Conservation (phyloP, 257 asterid species). For the Voacanga thouarsii region DNA sequence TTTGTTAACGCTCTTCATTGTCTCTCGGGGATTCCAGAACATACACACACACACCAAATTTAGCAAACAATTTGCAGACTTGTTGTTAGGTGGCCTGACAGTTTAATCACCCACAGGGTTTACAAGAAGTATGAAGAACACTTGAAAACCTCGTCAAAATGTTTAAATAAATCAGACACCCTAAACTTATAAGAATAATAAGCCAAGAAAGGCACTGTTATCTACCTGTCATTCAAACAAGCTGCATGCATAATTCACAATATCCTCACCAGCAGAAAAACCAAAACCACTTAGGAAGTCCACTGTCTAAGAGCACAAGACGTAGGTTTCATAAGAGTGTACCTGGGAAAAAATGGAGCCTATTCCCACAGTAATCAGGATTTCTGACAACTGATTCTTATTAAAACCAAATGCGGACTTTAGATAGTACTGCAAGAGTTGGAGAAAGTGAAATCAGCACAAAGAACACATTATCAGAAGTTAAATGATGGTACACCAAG, state of each 20-base stretch:
- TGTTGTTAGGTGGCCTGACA: background rate
- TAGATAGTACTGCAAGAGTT: conserved; percentile 70
- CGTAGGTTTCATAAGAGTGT: conserved; percentile 9
- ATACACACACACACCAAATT: background rate
- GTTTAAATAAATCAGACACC: background rate
- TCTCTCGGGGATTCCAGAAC: background rate
- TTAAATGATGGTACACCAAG: background rate
- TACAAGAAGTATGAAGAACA: background rate
- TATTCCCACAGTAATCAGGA: conserved; percentile 77
- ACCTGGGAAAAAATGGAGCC: conserved; percentile 97
- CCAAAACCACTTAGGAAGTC: background rate
- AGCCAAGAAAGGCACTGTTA: background rate
- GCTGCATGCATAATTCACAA: background rate
- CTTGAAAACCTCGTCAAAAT: background rate
- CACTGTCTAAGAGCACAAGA: background rate
- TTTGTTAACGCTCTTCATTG: background rate
- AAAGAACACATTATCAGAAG: background rate
- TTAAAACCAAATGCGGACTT: conserved; percentile 83
- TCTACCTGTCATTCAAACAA: background rate
- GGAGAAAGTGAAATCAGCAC: conserved; percentile 17
- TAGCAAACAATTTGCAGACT: background rate
- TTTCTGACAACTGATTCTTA: conserved; percentile 85
- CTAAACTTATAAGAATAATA: background rate
- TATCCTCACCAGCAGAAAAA: conserved; percentile 8
- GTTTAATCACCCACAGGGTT: too few species aligned